Conservation (phyloP, 2,329 filamentous ascomycete species). For the Aspergillus thermomutatus region DNA sequence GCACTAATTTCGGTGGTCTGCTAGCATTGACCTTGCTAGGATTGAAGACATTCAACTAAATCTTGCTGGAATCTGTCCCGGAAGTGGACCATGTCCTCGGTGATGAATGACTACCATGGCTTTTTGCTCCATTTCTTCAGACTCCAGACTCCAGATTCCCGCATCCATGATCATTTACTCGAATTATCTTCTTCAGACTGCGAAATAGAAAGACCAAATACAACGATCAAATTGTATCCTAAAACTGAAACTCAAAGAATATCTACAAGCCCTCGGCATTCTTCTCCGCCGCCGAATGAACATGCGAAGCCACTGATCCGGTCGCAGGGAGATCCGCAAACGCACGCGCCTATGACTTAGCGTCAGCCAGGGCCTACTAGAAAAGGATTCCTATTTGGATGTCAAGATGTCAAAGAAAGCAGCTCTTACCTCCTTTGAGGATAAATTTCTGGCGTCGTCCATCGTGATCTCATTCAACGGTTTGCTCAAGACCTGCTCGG, state of each 20-base stretch:
- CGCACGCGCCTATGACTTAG: constrained; percentile 6
- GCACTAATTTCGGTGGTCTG: no score
- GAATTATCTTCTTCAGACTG: background rate
- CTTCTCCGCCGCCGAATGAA: constrained; percentile 13
- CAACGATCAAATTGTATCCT: background rate
- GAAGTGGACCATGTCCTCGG: no score
- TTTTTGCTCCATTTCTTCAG: no score
- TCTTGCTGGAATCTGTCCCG: no score
- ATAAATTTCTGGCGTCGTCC: constrained; percentile 9
- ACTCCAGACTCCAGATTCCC: no score
- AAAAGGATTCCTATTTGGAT: background rate
- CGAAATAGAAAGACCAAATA: background rate
- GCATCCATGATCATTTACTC: background rate
- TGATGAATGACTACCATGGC: no score
- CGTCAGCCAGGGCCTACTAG: background rate
- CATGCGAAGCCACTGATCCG: constrained; percentile 16
- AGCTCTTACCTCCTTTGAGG: constrained; percentile 9
- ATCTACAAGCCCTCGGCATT: constrained; percentile 3
- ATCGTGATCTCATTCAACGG: constrained; percentile 7
- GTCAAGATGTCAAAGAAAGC: no score
- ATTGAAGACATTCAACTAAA: no score
- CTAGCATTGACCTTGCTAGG: no score
- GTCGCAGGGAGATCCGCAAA: constrained; percentile 13
- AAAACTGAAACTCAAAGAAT: background rate
- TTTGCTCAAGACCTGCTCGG: constrained; percentile 11